Evolutionary conservation across 192 early-diverging fungal genomes (phyloP).

Genomic region (Entomortierella parvispora): DNA sequence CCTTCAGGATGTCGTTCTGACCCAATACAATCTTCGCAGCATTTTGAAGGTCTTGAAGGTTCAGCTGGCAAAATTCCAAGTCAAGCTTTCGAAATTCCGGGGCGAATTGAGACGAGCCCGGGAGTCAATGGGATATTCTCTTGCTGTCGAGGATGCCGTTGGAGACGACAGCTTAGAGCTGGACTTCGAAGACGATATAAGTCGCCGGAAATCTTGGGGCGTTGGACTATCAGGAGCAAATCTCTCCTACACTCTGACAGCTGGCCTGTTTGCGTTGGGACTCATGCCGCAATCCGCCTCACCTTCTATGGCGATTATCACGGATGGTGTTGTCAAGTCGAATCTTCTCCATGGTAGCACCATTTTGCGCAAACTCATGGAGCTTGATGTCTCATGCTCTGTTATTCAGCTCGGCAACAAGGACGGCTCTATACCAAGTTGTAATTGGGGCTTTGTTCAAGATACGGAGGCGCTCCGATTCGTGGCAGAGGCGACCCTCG

Average conservation of each 20-base stretch:
- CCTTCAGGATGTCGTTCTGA: constrained; percentile 60
- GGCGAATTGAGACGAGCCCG: constrained; percentile 50
- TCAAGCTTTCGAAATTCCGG: constrained; percentile 54
- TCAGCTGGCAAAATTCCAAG: constrained; percentile 55
- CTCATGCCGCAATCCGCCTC: constrained; percentile 56
- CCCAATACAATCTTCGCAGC: constrained; percentile 31
- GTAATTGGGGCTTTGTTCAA: constrained; percentile 79
- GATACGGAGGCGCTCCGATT: constrained; percentile 81
- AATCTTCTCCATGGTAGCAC: constrained; percentile 68
- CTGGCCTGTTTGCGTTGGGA: constrained; percentile 62
- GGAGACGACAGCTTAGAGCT: constrained; percentile 47
- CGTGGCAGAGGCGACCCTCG: constrained; percentile 72
- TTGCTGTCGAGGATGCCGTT: constrained; percentile 53
- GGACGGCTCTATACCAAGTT: constrained; percentile 69
- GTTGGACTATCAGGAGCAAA: constrained; percentile 66
- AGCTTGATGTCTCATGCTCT: constrained; percentile 70
- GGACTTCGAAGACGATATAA: constrained; percentile 45
- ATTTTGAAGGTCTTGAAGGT: constrained; percentile 53
- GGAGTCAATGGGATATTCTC: constrained; percentile 55
- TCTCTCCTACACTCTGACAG: constrained; percentile 65
- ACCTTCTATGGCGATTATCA: constrained; percentile 68
- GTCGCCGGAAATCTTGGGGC: constrained; percentile 61
- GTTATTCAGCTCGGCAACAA: constrained; percentile 79
- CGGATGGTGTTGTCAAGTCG: constrained; percentile 82
- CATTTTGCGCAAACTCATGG: constrained; percentile 68